Evolutionary conservation across 768 basidiomycete genomes (phyloP).

Genomic region (Russula virescens): DNA sequence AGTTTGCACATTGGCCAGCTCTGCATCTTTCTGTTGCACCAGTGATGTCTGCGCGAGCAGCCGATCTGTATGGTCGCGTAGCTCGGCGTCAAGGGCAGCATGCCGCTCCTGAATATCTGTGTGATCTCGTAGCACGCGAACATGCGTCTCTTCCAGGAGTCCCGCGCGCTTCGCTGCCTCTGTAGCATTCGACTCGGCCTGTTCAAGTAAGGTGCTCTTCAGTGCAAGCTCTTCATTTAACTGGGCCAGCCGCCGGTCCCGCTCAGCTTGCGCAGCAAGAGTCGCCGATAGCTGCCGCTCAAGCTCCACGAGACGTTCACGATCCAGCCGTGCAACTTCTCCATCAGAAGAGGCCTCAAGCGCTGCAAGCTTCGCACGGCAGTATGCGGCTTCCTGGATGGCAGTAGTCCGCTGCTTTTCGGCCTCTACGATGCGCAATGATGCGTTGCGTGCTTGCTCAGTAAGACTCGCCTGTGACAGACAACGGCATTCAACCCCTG

Average conservation of each 20-base stretch:
- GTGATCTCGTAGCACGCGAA: constrained; percentile 56
- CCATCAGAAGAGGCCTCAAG: constrained; percentile 62
- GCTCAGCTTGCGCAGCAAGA: constrained; percentile 54
- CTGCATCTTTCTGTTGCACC: constrained; percentile 74
- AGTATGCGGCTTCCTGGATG: constrained; percentile 90
- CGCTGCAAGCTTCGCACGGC: constrained; percentile 90
- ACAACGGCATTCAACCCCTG: not conserved
- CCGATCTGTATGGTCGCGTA: constrained; percentile 73
- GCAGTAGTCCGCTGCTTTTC: constrained; percentile 74
- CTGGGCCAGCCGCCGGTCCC: constrained; percentile 68
- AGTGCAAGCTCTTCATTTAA: constrained; percentile 66
- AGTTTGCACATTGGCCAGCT: constrained; percentile 53
- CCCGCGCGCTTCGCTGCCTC: constrained; percentile 77
- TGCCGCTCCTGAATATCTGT: constrained; percentile 64
- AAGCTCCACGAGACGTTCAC: constrained; percentile 67
- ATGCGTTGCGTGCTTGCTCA: constrained; percentile 70
- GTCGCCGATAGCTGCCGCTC: constrained; percentile 63
- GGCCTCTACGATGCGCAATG: constrained; percentile 72
- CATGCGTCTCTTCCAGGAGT: constrained; percentile 61
- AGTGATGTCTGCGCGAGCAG: constrained; percentile 68
- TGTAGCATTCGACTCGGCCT: constrained; percentile 70
- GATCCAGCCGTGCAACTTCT: constrained; percentile 68
- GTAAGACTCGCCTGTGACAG: constrained; percentile 54
- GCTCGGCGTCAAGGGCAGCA: constrained; percentile 50
- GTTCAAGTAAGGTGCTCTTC: constrained; percentile 70